Base-by-base conservation (phyloP, 257 asterid species). In the Fraxinus quadrangulata region DNA sequence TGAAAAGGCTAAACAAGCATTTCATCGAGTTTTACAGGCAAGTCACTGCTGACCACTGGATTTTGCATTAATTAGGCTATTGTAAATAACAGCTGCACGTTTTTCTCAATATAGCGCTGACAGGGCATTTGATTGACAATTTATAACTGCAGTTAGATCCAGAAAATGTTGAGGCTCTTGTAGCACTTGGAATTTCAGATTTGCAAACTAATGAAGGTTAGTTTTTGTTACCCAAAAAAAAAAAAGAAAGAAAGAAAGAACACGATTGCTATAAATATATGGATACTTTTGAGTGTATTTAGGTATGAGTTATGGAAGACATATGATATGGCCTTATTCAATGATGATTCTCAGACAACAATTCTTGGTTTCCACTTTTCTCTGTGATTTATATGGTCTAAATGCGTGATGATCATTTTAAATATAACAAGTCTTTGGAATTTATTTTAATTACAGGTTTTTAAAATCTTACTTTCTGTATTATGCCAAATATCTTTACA, bases 161-260 rank as follows among this genome's bases (percentile, higher is more conserved):
- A 72, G 97, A 93, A 69, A 95, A 93, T 70, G 92, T 90, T 71
- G 99, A 95, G 65, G 99, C 99, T 81, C 97, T 95, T 68, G 92
- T 95, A 67, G 99, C 98, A 16, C 96, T 95, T 85, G 99, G 97
- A 76, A 88, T 95, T 73, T 82, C 89, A 81, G 99, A 95, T 86
- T 86, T 95, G 89, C 99, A 95, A 86, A 92, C 90, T 75, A 88
- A 84, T 79, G 96, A 93, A 67, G 96, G 99, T 94, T 75, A 89
- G 81, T 42, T 74, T 31, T 78, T 39, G 45, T 8, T 39, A 39
- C 33, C 4, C 4, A 0, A 31, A 31, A 31, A 31, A 31, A 2
- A 7, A 39, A 39, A 39, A 8, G 2, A 31, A 2, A 31, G 0
- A 31, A 0, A 7, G 9, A 39, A 9, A 8, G 12, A 31, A 31